phyloP scores from a whole-genome alignment of 2,329 filamentous ascomycete species.

The Cytospora piceicola region DNA sequence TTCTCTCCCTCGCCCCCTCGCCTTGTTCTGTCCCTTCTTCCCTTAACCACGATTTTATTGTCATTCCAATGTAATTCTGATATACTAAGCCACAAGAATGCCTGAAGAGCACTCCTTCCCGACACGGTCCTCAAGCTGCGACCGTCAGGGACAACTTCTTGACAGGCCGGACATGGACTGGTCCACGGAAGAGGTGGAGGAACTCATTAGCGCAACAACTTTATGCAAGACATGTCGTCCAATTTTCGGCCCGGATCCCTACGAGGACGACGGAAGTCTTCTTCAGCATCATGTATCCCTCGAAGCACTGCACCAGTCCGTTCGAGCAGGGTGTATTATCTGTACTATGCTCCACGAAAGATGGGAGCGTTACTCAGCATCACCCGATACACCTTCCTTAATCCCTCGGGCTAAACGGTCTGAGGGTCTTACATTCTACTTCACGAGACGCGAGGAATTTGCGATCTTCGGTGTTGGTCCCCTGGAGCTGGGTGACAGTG shows the following conservation, averaged over 20 bases:
- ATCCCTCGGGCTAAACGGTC: background rate
- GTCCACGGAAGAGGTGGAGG: background rate
- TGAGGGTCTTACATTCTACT: background rate
- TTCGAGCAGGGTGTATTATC: background rate
- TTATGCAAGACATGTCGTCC: background rate
- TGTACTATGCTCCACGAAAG: slow-evolving; percentile 8
- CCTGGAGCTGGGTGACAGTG: no score
- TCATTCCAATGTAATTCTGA: no score
- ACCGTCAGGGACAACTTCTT: background rate
- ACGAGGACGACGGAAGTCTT: background rate
- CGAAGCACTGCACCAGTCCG: background rate
- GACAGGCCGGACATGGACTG: background rate
- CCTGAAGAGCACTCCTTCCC: background rate
- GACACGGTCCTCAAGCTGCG: background rate
- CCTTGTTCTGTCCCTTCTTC: no score
- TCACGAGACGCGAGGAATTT: no score
- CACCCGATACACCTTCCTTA: background rate
- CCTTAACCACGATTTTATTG: no score
- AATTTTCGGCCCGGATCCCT: background rate
- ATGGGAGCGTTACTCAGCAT: background rate
- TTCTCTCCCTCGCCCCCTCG: no score
- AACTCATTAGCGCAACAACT: background rate
- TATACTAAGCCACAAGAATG: background rate
- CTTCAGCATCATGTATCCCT: background rate
- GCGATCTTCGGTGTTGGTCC: no score